Evolutionary conservation across 441 rosid genomes (phyloP).

Genomic region (Bruguiera hainesii): DNA sequence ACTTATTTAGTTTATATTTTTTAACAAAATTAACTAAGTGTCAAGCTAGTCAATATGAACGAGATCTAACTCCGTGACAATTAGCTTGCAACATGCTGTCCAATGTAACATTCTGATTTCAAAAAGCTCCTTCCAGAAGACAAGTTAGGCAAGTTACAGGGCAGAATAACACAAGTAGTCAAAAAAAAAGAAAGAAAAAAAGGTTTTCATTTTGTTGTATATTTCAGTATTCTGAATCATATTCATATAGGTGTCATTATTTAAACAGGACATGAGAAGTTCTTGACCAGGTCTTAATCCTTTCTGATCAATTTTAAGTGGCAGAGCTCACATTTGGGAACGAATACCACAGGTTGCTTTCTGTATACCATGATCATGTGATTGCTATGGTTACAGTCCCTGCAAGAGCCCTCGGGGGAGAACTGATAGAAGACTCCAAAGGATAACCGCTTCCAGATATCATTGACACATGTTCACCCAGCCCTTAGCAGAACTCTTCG

Average conservation of each 20-base stretch:
- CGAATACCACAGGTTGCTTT: slow-evolving; percentile 21
- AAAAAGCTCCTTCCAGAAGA: background rate
- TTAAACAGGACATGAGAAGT: slow-evolving; percentile 5
- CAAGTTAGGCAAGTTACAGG: background rate
- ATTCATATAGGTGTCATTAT: slow-evolving; percentile 13
- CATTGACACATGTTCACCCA: slow-evolving; percentile 27
- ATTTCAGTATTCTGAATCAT: slow-evolving; percentile 9
- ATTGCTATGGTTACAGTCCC: slow-evolving; percentile 9
- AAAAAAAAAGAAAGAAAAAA: no score
- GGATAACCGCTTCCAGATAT: background rate
- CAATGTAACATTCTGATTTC: no score
- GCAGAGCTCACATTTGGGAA: slow-evolving; percentile 4
- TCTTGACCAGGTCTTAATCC: slow-evolving; percentile 12
- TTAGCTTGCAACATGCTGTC: no score
- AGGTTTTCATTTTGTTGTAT: background rate
- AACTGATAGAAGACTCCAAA: background rate
- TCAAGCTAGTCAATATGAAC: no score
- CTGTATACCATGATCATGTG: slow-evolving; percentile 16
- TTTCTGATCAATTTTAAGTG: slow-evolving; percentile 13
- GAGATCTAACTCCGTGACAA: no score
- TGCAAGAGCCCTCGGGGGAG: background rate
- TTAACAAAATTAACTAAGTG: no score
- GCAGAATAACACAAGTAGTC: background rate
- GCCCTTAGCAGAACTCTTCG: slow-evolving; percentile 60
- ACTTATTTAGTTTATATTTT: no score